A percentile compares a stretch with the other conserved stretches of the same genome.
Conservation (phyloP, 305 asterid species). For the Plantago rigida region DNA sequence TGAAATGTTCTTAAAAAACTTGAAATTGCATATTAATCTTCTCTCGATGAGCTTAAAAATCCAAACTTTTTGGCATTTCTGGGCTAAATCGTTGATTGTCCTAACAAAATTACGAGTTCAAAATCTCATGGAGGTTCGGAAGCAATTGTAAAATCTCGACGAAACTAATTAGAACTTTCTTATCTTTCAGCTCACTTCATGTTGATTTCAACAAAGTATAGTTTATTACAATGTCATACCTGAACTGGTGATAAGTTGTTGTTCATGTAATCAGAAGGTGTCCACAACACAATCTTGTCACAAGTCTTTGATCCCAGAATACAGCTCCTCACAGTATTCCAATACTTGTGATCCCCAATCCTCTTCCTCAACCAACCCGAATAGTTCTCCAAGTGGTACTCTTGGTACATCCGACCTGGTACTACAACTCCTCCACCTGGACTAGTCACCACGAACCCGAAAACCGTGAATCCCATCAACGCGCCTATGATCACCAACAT, state of each 20-base stretch:
- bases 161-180: no score
- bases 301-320: slow-evolving; percentile 72
- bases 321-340: slow-evolving; percentile 58
- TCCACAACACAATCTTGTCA: slow-evolving; percentile 56
- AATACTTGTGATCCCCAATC: slow-evolving; percentile 47
- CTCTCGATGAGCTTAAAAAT: no score
- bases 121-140: no score
- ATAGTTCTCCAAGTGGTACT: slow-evolving; percentile 52
- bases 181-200: no score
- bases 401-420: slow-evolving; percentile 54
- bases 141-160: no score
- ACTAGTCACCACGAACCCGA: slow-evolving; percentile 77
- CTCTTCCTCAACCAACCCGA: slow-evolving; percentile 76
- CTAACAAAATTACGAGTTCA: no score
- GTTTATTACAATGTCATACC: slow-evolving; percentile 30
- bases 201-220: no score
- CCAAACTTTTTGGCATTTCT: no score
- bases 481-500: slow-evolving; percentile 69
- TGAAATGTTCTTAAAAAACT: no score
- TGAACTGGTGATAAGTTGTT: slow-evolving; percentile 73
- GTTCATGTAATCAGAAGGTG: slow-evolving; percentile 61
- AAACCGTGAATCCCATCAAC: slow-evolving; percentile 58
- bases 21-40: no score
- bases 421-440: slow-evolving; percentile 57
- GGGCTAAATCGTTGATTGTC: no score